Percentiles rank a stretch among this genome's conserved stretches.
Conservation (phyloP, 2,329 filamentous ascomycete genomes). For the Alternaria brassicae region DNA sequence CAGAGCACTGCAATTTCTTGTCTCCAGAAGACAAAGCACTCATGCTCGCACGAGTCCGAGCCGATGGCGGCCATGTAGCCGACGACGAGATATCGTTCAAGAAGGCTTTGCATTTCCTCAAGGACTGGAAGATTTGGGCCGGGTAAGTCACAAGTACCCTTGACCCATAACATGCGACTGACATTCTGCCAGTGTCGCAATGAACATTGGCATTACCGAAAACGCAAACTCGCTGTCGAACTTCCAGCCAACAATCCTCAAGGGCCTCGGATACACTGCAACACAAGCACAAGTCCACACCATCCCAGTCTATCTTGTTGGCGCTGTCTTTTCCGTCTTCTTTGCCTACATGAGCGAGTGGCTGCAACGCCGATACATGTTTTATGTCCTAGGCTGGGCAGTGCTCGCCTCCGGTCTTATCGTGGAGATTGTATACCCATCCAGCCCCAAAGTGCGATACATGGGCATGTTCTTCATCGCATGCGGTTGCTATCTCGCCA, state of each 20-base stretch:
- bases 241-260: conserved; percentile 49
- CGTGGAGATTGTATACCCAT: conserved; percentile 55
- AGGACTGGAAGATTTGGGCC: conserved; percentile 65
- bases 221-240: conserved; percentile 43
- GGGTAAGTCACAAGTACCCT: conserved; percentile 56
- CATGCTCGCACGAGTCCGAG: conserved; percentile 59
- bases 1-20: conserved; percentile 59
- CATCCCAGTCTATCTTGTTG: conserved; percentile 46
- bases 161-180: too few species aligned
- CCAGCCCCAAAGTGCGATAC: conserved; percentile 53
- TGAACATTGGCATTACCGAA: conserved; percentile 41
- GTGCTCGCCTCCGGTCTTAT: conserved; percentile 59
- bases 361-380: conserved; percentile 38
- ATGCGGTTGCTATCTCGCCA: conserved; percentile 62
- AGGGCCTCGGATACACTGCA: conserved; percentile 44
- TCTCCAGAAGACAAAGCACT: conserved; percentile 60
- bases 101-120: conserved; percentile 51
- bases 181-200: conserved; percentile 24
- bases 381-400: conserved; percentile 38
- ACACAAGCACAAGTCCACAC: conserved; percentile 46
- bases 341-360: conserved; percentile 41
- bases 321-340: conserved; percentile 38
- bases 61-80: conserved; percentile 56
- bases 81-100: conserved; percentile 58
- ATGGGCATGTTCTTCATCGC: conserved; percentile 63